Base-by-base conservation (phyloP, 2,329 filamentous ascomycete species). In the Cercospora berteroae region DNA sequence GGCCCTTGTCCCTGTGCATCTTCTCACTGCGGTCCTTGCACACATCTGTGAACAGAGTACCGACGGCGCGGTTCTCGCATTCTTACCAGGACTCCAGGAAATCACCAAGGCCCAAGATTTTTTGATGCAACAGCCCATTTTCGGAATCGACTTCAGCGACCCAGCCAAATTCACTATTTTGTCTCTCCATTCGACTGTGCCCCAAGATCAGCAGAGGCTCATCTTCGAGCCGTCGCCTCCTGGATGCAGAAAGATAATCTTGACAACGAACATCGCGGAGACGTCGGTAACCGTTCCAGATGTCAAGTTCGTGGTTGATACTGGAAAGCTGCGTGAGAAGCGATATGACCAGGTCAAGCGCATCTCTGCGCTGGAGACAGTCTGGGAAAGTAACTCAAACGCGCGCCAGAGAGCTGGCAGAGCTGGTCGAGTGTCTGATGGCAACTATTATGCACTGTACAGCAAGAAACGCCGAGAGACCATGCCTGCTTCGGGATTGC, bases 261-360 rank as follows among this genome's bases (percentile, higher is more conserved):
- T 86, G 8, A 78, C 82, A 3, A 85, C 83, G 0, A 83, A 84
- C 64, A 82, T 85, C 65, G 83, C 82, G 6, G 84, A 85, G 71
- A 84, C 82, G 0, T 83, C 81, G 3, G 75, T 85, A 48, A 85
- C 83, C 5, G 81, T 85, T n/a, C 80, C 83, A 8, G 83, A 85
- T 67, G 82, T 86, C 20, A 79, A 79, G 63, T 82, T 80, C 71
- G 82, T 86, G 2, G 75, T 86, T 36, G 84, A 86, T 67, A 76
- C 77, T 16, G 84, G 84, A 59, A 83, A 80, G 70, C 68, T 78
- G 12, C 77, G 80, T 29, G 75, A 79, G 56, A 72, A 72, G 20
- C 70, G 76, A 39, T 84, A 83, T 69, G 79, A 83, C 65, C 78
- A 81, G 44, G 65, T 70, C 5, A 74, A 74, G 5, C 77, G 79